phyloP scores from a whole-genome alignment of 2,329 filamentous ascomycete species.

The Cylindrodendrum hubeiense region DNA sequence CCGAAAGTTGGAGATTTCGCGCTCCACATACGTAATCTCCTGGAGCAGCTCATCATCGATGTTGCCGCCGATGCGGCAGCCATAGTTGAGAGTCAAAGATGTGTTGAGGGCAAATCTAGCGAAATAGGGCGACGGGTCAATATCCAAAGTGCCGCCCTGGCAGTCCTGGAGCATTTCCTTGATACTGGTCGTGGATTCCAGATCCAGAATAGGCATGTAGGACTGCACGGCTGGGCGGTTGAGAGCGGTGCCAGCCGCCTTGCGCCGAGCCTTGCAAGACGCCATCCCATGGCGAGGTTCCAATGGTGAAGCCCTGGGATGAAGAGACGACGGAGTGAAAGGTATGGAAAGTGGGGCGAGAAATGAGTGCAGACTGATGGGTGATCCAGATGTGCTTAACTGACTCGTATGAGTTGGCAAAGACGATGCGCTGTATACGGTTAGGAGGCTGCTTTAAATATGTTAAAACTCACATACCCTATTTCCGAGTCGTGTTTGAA shows the following conservation, averaged over 20 bases:
- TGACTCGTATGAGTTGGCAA: constrained; percentile 82
- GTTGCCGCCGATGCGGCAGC: constrained; percentile 79
- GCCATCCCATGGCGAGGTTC: constrained; percentile 87
- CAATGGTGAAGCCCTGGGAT: constrained; percentile 85
- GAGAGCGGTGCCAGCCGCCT: constrained; percentile 82
- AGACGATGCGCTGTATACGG: constrained; percentile 70
- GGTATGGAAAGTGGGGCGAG: constrained; percentile 82
- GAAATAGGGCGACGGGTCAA: constrained; percentile 81
- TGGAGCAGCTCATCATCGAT: constrained; percentile 75
- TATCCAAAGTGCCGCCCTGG: constrained; percentile 69
- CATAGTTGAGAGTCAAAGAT: constrained; percentile 83
- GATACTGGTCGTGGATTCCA: constrained; percentile 79
- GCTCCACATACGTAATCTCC: constrained; percentile 82
- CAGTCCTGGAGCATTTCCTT: constrained; percentile 77
- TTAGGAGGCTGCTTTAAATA: constrained; percentile 32
- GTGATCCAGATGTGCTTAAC: constrained; percentile 83
- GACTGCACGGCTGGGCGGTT: constrained; percentile 81
- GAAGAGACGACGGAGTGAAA: constrained; percentile 84
- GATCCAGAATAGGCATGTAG: constrained; percentile 86
- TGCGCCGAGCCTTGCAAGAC: constrained; percentile 80
- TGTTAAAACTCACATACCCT: constrained; percentile 56
- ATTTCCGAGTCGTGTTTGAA: constrained; percentile 77
- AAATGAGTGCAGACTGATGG: constrained; percentile 82
- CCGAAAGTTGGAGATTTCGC: constrained; percentile 80
- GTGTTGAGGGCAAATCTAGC: constrained; percentile 83